Conservation (phyloP, 257 asterid species). For the Jaltomata sinuosa region DNA sequence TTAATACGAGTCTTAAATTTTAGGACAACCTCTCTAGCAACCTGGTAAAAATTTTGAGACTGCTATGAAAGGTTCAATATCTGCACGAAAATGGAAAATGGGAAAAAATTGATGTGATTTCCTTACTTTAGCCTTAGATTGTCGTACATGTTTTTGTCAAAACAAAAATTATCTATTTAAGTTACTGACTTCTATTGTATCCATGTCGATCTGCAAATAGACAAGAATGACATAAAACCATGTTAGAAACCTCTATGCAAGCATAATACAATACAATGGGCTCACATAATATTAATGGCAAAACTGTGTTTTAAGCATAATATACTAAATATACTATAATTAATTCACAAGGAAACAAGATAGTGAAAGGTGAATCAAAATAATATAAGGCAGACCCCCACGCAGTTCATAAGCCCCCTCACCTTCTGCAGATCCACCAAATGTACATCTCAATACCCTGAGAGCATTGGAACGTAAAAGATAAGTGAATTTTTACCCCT, state of each 20-base stretch:
- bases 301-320: neutral
- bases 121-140: slow-evolving; percentile 94
- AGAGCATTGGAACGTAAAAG: too few relatives aligned
- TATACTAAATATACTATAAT: neutral
- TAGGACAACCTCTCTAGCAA: slow-evolving; percentile 94
- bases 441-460: too few relatives aligned
- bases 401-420: too few relatives aligned
- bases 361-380: neutral
- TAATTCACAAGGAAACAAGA: neutral
- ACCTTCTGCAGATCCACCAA: too few relatives aligned
- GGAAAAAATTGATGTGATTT: neutral
- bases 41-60: slow-evolving; percentile 40
- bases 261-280: neutral
- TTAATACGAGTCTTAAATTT: slow-evolving; percentile 78
- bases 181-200: slow-evolving; percentile 98
- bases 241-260: neutral
- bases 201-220: slow-evolving; percentile 89
- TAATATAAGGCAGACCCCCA: neutral
- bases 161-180: slow-evolving; percentile 93
- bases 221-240: slow-evolving; percentile 4
- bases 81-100: neutral
- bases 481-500: neutral
- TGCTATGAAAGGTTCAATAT: slow-evolving; percentile 5
- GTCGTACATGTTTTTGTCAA: slow-evolving; percentile 92
- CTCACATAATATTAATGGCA: neutral